Conservation (phyloP, 2,329 filamentous ascomycete genomes). For the Microsporum audouinii region DNA sequence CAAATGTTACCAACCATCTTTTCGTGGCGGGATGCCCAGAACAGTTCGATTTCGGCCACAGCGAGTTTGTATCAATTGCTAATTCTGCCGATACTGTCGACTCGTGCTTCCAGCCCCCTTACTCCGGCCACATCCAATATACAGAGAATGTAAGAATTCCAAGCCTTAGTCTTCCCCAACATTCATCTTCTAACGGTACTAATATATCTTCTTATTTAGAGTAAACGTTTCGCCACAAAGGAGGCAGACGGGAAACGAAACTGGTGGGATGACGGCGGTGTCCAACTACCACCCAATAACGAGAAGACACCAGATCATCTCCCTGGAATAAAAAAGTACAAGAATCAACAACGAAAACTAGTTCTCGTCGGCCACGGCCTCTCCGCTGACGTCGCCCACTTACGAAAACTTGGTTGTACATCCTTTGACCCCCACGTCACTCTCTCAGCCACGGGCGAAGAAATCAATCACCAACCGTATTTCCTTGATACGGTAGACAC, state of each 20-base stretch:
- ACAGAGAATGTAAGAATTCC: neutral
- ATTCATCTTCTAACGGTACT: neutral
- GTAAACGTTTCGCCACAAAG: neutral
- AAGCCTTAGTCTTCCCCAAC: neutral
- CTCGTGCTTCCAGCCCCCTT: slow-evolving; percentile 47
- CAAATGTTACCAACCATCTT: slow-evolving; percentile 52
- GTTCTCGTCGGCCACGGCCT: slow-evolving; percentile 72
- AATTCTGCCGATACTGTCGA: slow-evolving; percentile 40
- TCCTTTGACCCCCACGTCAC: slow-evolving; percentile 31
- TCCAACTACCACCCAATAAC: neutral
- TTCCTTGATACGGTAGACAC: slow-evolving; percentile 63
- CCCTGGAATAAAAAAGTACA: neutral
- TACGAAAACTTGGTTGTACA: slow-evolving; percentile 47
- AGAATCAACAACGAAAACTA: slow-evolving; percentile 42
- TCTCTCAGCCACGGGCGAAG: neutral
- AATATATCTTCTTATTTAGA: neutral
- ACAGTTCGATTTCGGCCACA: slow-evolving; percentile 58
- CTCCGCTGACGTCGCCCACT: slow-evolving; percentile 54
- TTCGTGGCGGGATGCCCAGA: slow-evolving; percentile 65
- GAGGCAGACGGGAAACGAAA: neutral
- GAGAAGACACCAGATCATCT: neutral
- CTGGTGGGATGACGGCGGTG: neutral
- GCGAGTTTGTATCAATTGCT: slow-evolving; percentile 42
- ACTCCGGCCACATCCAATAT: slow-evolving; percentile 27
- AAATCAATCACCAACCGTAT: slow-evolving; percentile 22